These are phyloP conservation scores for Ramichloridium luteum DNA, from an alignment of 2,329 filamentous ascomycete species.

Conservation along the genomic window DNA sequence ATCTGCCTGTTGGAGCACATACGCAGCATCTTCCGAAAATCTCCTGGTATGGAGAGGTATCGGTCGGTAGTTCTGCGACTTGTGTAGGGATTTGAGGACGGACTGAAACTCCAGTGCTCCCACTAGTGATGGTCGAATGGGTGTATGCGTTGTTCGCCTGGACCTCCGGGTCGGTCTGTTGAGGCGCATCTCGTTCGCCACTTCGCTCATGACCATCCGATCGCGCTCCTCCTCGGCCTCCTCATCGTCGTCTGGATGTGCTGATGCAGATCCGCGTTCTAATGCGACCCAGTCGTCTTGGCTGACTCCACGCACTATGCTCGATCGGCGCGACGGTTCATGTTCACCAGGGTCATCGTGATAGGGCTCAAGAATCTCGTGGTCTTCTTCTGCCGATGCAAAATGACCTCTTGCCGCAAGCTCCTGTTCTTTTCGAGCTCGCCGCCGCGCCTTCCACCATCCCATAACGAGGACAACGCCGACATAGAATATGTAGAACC, in stretches of 20 bases:
- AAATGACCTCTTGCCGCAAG: slow-evolving; percentile 64
- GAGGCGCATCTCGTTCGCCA: slow-evolving; percentile 87
- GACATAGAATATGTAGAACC: slow-evolving; percentile 84
- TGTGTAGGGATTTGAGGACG: slow-evolving; percentile 74
- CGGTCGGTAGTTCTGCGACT: slow-evolving; percentile 62
- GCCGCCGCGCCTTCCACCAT: slow-evolving; percentile 61
- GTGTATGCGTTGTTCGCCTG: slow-evolving; percentile 62
- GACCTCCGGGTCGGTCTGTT: slow-evolving; percentile 53
- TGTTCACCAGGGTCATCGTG: slow-evolving; percentile 41
- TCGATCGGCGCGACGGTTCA: slow-evolving; percentile 28
- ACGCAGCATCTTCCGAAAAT: slow-evolving; percentile 53
- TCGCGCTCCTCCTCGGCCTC: slow-evolving; percentile 53
- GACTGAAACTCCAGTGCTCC: slow-evolving; percentile 90
- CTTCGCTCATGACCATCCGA: slow-evolving; percentile 56
- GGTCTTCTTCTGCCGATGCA: slow-evolving; percentile 44
- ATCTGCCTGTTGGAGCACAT: slow-evolving; percentile 34
- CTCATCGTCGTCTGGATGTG: slow-evolving; percentile 43
- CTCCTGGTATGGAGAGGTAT: slow-evolving; percentile 56
- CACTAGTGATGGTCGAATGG: slow-evolving; percentile 84
- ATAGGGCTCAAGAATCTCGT: slow-evolving; percentile 35
- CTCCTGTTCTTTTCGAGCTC: slow-evolving; percentile 51
- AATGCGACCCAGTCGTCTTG: slow-evolving; percentile 52
- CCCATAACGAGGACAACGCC: slow-evolving; percentile 82
- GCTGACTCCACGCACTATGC: slow-evolving; percentile 36
- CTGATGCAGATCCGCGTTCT: slow-evolving; percentile 38